Evolutionary conservation across 2,329 filamentous ascomycete genomes (phyloP).

Genomic region (Trichoderma sp.): DNA sequence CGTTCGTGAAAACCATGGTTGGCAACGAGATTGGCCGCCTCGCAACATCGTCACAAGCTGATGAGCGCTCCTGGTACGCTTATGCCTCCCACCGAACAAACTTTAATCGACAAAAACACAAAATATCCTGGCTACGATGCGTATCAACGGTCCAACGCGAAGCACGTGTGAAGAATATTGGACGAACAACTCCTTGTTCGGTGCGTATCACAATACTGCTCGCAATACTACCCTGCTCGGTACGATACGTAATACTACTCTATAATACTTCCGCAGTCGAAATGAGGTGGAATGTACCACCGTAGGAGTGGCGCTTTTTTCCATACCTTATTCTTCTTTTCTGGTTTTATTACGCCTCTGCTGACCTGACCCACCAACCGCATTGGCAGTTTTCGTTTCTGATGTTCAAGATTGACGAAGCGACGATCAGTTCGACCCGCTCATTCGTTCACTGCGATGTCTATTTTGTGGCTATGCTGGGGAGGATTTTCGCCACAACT

Average conservation of each 20-base stretch:
- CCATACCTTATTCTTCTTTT: neutral
- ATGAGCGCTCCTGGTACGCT: neutral
- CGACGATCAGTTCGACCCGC: constrained; percentile 18
- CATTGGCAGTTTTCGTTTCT: neutral
- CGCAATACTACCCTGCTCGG: constrained; percentile 4
- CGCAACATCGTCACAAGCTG: constrained; percentile 15
- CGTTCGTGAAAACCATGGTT: neutral
- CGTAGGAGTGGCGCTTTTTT: neutral
- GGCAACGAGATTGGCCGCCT: neutral
- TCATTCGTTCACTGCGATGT: neutral
- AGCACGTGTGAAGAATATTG: neutral
- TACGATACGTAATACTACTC: neutral
- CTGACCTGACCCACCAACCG: neutral
- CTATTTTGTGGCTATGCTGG: constrained; percentile 4
- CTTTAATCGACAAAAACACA: neutral
- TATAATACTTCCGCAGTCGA: neutral
- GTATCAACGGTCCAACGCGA: neutral
- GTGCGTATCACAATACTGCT: constrained; percentile 1
- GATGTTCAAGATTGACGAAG: constrained; percentile 20
- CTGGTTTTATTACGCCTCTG: neutral
- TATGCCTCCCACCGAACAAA: neutral
- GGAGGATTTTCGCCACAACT: neutral
- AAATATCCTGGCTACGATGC: neutral
- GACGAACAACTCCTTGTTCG: neutral
- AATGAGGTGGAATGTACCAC: neutral